Conservation (phyloP, 2,329 filamentous ascomycete genomes). For the Fusarium brachygibbosum region DNA sequence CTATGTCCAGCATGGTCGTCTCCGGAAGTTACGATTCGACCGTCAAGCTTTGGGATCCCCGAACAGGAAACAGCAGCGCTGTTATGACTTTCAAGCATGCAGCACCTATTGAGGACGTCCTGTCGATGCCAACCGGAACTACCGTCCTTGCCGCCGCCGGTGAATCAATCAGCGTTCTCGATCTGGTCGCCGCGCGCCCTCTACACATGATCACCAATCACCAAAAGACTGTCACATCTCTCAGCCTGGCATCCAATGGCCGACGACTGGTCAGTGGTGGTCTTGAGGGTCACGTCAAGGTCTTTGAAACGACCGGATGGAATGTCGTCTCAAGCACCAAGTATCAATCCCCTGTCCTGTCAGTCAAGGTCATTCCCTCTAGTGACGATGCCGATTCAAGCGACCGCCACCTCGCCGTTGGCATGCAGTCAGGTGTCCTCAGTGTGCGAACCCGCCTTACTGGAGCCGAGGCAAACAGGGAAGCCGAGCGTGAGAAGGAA, state of each 20-base stretch:
- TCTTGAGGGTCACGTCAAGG: constrained; percentile 95
- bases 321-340: constrained; percentile 96
- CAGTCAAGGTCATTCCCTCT: constrained; percentile 77
- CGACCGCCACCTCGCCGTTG: constrained; percentile 94
- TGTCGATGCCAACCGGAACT: constrained; percentile 88
- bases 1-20: constrained; percentile 80
- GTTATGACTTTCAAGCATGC: constrained; percentile 96
- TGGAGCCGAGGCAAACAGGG: constrained; percentile 81
- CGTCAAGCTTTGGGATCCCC: constrained; percentile 92
- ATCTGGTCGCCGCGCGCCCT: constrained; percentile 91
- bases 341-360: constrained; percentile 91
- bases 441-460: constrained; percentile 91
- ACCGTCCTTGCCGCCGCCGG: constrained; percentile 87
- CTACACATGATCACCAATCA: constrained; percentile 91
- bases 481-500: constrained; percentile 82
- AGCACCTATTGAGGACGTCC: constrained; percentile 88
- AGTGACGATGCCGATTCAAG: constrained; percentile 64
- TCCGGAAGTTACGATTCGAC: constrained; percentile 96
- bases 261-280: constrained; percentile 87
- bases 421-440: constrained; percentile 93
- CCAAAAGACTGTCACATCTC: constrained; percentile 95
- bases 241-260: constrained; percentile 84
- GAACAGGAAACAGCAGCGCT: constrained; percentile 72
- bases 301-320: constrained; percentile 95
- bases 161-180: constrained; percentile 89